These are phyloP conservation scores for Spathaspora passalidarum DNA, from an alignment of 805 yeast species.

Conservation along the genomic window DNA sequence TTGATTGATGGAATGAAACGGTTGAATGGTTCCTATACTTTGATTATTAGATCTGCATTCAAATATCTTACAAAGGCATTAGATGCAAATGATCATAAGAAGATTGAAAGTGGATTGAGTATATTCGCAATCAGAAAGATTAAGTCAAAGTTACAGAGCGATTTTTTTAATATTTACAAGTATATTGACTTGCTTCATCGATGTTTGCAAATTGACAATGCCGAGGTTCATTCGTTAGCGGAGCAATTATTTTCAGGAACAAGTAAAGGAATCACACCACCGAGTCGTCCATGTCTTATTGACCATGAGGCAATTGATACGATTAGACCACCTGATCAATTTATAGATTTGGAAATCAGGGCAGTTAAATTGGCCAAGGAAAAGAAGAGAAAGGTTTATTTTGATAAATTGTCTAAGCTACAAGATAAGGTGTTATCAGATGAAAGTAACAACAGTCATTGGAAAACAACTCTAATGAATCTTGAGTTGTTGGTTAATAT, in stretches of 20 bases:
- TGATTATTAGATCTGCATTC: conserved; percentile 51
- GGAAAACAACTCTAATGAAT: conserved; percentile 54
- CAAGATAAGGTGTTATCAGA: conserved; percentile 32
- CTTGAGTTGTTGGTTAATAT: conserved; percentile 49
- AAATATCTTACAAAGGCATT: conserved; percentile 49
- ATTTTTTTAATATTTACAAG: conserved; percentile 48
- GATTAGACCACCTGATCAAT: conserved; percentile 61
- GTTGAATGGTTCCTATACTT: conserved; percentile 61
- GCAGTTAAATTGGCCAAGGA: conserved; percentile 64
- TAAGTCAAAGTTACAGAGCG: conserved; percentile 54
- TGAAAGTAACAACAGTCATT: conserved; percentile 39
- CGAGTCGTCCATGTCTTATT: conserved; percentile 46
- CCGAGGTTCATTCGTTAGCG: conserved; percentile 53
- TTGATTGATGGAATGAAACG: conserved; percentile 68
- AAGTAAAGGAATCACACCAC: conserved; percentile 26
- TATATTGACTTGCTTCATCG: conserved; percentile 48
- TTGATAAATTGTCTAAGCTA: conserved; percentile 39
- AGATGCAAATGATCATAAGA: conserved; percentile 45
- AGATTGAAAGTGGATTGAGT: conserved; percentile 61
- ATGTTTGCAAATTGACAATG: conserved; percentile 56
- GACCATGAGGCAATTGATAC: conserved; percentile 39
- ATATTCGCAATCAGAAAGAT: conserved; percentile 58
- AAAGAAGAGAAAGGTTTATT: conserved; percentile 45
- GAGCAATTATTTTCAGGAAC: conserved; percentile 45
- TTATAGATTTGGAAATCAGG: conserved; percentile 54